Evolutionary conservation across 2,329 filamentous ascomycete species (phyloP), one percentile per base, ranked within the genome.

Genomic region (Colletotrichum costaricense): DNA sequence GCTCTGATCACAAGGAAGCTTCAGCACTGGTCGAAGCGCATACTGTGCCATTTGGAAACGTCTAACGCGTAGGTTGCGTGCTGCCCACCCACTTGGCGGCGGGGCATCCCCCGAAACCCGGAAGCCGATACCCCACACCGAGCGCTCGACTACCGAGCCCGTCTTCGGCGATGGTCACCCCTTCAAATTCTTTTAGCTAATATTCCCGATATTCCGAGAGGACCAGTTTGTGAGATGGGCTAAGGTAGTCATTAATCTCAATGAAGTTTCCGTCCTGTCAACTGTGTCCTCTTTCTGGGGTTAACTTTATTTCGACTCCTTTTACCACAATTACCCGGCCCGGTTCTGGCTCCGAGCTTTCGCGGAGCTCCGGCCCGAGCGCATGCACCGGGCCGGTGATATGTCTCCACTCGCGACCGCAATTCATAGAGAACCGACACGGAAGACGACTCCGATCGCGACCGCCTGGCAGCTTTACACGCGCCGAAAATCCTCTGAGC

Each of bases 91-190:
- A 35, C 46, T 42, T 65, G 60, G 24, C 62, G 9, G 62, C 42
- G 55, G 68, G 52, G 55, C 28, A 46, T 4, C 28, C 35, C 60
- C 67, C 71, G 67, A 73, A 73, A 70, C 42, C 71, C 67, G 71
- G 71, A 73, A 67, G 57, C 67, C 67, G 71, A 49, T 33, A 56
- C 71, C 71, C 71, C 71, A 73, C 71, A 58, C 60, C 67, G 67
- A 62, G 67, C 56, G 46, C 16, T 42, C 60, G 55, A 70, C 56
- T 60, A 60, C 71, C 71, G 67, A 73, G 71, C 60, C 42, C 28
- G 67, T 42, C 71, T 70, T 73, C 71, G 67, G 71, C 49, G 46
- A 66, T 52, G 55, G 26, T 38, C 16, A 30, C 30, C 35, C 22
- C 6, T 33, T 54, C 7, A 35, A 33, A 70, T 65, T 71, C 62